A percentile compares a stretch with the other conserved stretches of the same genome.
Evolutionary conservation across 164 flowering plant genomes (phyloP).

Genomic region (Magnolia changhungtana): DNA sequence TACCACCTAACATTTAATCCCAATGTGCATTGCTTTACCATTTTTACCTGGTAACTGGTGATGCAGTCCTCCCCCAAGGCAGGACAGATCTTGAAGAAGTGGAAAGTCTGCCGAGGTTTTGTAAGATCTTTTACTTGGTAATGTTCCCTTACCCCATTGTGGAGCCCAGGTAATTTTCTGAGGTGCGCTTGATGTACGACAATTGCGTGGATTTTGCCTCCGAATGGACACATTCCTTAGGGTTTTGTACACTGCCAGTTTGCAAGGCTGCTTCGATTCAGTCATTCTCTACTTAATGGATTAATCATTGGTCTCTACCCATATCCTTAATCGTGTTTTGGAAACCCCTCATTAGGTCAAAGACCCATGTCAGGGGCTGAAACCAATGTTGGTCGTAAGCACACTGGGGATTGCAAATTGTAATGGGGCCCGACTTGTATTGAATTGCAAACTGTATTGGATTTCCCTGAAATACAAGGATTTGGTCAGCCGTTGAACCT

Average conservation of each 20-base stretch:
- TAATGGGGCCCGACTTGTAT: too few species aligned
- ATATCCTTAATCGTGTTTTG: too few species aligned
- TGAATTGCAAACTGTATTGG: too few species aligned
- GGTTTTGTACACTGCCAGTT: not conserved
- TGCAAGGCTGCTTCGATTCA: not conserved
- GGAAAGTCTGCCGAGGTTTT: not conserved
- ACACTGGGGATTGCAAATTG: too few species aligned
- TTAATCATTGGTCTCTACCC: too few species aligned
- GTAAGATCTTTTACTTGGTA: not conserved
- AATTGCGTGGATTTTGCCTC: not conserved
- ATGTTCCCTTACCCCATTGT: not conserved
- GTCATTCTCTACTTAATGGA: too few species aligned
- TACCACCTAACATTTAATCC: not conserved
- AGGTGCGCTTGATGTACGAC: not conserved
- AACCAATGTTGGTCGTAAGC: too few species aligned
- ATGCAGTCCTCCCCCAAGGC: slow-evolving; percentile 18
- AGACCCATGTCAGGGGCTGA: too few species aligned
- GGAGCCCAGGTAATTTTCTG: not conserved
- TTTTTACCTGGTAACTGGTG: slow-evolving; percentile 1
- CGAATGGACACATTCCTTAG: not conserved
- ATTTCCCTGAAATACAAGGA: too few species aligned
- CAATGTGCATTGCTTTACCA: not conserved
- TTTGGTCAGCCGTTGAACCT: too few species aligned
- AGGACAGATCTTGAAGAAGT: slow-evolving; percentile 17
- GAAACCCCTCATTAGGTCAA: too few species aligned